Evolutionary conservation across 345 rosid genomes (phyloP), one percentile per base, ranked within the genome.

Genomic region (Aquilaria sinensis): DNA sequence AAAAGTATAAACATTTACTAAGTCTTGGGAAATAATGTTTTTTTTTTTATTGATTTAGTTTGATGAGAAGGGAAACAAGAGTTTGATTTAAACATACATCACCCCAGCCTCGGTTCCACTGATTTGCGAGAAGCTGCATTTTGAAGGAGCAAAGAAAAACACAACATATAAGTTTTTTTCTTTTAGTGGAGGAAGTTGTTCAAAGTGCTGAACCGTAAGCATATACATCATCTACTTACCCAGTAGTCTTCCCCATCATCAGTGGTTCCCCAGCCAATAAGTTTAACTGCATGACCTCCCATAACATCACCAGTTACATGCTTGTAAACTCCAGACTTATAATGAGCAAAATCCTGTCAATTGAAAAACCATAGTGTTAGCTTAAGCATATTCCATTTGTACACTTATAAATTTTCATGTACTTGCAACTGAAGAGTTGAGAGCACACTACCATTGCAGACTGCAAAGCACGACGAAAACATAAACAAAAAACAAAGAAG

Each of bases 221-320:
- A 37, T 37, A 37, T 15, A 12, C 8, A 37, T 23, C 23, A 23
- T 59, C 15, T 13, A 53, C 65, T 67, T 85, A 94, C 99, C 97
- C 97, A 94, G 51, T 94, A 94, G 64, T 94, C 99, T 67, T 86
- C 86, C 45, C 96, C 97, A 7, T 80, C 90, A 29, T 75, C 81
- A 8, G 89, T 69, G 57, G 99, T 88, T 63, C 99, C 99, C 99
- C 99, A 94, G 2, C 99, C 97, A 46, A 94, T 86, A 45, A 90
- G 86, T 77, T 90, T 94, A 66, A 94, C 99, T 55, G 96, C 97
- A 72, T 90, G 97, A 53, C 99, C 97, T 56, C 96, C 99, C 81
- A 94, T 48, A 37, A 67, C 72, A 63, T 53, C 75, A 54, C 97
- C 99, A 0, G 90, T 81, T 55, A 90, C 67, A 68, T 94, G 91